Conservation (phyloP, 352 stramenopile species). For the Pythium angustatum region DNA sequence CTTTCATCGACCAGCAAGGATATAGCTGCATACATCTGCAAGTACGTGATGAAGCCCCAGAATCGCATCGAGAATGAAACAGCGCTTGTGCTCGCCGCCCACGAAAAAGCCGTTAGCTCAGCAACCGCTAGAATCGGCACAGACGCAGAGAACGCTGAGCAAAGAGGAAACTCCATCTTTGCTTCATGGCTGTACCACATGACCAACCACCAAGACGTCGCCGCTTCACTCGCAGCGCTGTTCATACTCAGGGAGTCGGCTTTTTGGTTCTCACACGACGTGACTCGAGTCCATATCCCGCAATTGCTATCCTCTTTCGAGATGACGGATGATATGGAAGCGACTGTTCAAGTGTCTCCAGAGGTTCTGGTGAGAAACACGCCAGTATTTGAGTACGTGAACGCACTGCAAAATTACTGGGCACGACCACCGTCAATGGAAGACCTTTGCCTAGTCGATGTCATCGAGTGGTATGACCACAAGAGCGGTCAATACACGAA, state of each 20-base stretch:
- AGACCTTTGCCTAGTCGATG: not conserved
- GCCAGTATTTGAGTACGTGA: too few relatives aligned
- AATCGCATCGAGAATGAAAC: constrained; percentile 30
- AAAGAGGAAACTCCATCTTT: too few relatives aligned
- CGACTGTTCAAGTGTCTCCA: too few relatives aligned
- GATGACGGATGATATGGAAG: not conserved
- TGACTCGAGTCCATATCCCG: not conserved
- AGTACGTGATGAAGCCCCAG: constrained; percentile 35
- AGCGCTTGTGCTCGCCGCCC: not conserved
- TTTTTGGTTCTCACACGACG: constrained; percentile 8
- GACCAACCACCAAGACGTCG: constrained; percentile 4
- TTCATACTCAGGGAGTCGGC: not conserved
- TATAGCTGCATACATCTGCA: constrained; percentile 30
- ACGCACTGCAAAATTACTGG: not conserved
- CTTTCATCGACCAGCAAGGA: constrained; percentile 13
- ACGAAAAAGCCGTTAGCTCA: too few relatives aligned
- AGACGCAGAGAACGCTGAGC: too few relatives aligned
- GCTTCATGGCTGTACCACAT: constrained; percentile 1
- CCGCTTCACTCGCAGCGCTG: not conserved
- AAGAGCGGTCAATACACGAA: too few relatives aligned
- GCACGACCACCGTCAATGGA: not conserved
- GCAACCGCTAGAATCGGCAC: too few relatives aligned
- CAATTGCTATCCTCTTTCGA: not conserved
- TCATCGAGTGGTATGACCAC: not conserved
- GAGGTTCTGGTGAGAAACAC: too few relatives aligned